Evolutionary conservation across 139 green algal genomes (phyloP).

Genomic region (Chlorella sorokiniana): DNA sequence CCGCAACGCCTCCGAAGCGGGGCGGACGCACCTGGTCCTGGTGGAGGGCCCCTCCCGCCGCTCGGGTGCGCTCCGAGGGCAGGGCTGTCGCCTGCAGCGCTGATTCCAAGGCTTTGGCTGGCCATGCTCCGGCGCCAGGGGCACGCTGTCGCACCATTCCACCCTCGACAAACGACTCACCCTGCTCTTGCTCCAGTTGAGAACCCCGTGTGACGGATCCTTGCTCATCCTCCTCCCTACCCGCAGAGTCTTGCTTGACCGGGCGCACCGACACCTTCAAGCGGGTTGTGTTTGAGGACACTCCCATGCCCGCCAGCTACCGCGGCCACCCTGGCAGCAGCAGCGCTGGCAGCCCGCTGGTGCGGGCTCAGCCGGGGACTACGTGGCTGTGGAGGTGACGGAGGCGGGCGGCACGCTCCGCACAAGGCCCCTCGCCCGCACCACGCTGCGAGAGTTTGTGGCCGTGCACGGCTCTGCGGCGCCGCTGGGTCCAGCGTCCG

Average conservation of each 20-base stretch:
- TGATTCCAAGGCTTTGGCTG: too few relatives aligned
- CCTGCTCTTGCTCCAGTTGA: too few relatives aligned
- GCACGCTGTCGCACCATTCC: too few relatives aligned
- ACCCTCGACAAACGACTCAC: too few relatives aligned
- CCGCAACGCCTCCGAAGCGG: conserved; percentile 51
- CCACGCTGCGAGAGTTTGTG: conserved; percentile 58
- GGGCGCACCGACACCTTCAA: conserved; percentile 76
- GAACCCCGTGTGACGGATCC: not conserved
- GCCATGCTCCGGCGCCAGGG: too few relatives aligned
- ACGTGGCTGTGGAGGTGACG: conserved; percentile 58
- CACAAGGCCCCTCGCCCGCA: conserved; percentile 48
- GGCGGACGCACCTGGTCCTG: conserved; percentile 61
- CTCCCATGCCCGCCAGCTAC: conserved; percentile 35
- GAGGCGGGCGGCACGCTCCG: conserved; percentile 47
- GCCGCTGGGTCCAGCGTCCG: conserved; percentile 4
- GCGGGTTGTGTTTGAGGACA: conserved; percentile 60
- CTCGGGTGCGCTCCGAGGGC: conserved; percentile 1
- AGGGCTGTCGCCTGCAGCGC: too few relatives aligned
- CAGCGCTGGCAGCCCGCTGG: not conserved
- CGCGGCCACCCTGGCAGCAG: not conserved
- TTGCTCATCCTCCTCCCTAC: not conserved
- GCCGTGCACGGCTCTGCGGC: conserved; percentile 46
- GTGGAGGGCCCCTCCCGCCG: conserved; percentile 67
- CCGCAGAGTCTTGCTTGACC: conserved; percentile 42
- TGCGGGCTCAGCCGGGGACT: conserved; percentile 61